Evolutionary conservation across 345 rosid species (phyloP).

Genomic region (Hibiscus syriacus): DNA sequence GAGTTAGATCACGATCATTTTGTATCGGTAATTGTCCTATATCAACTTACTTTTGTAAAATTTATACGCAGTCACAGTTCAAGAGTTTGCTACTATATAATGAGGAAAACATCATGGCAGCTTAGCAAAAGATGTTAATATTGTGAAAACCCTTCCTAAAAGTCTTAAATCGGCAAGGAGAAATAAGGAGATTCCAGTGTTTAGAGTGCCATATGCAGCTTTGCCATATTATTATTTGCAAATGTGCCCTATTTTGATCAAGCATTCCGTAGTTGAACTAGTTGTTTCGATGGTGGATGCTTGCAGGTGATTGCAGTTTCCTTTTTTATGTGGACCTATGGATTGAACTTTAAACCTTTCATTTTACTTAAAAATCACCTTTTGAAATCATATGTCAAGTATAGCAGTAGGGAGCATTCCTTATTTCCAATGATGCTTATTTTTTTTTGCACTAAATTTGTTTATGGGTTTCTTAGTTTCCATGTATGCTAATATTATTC

Average conservation of each 20-base stretch:
- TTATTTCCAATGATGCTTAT: background rate
- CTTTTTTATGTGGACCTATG: background rate
- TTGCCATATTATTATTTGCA: conserved; percentile 84
- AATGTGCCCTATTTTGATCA: conserved; percentile 75
- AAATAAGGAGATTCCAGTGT: conserved; percentile 81
- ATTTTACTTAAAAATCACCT: background rate
- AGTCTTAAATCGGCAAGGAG: conserved; percentile 82
- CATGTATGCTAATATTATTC: background rate
- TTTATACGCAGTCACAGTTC: conserved; percentile 67
- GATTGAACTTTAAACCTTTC: conserved; percentile 8
- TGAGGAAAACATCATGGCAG: conserved; percentile 80
- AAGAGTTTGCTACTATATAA: conserved; percentile 95
- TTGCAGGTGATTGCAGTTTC: conserved; percentile 50
- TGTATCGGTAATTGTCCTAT: background rate
- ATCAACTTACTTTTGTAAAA: background rate
- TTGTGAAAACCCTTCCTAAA: conserved; percentile 91
- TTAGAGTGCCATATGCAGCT: conserved; percentile 65
- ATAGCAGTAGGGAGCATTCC: background rate
- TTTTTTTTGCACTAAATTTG: background rate
- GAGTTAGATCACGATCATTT: background rate
- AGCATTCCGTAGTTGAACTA: conserved; percentile 86
- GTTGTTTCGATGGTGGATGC: conserved; percentile 87
- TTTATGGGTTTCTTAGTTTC: background rate
- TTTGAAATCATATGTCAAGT: background rate
- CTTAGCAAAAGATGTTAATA: conserved; percentile 62